Evolutionary conservation across 495 filamentous ascomycete species (phyloP), one percentile per base, ranked within the genome.

Genomic region (Penicillium coffeae): DNA sequence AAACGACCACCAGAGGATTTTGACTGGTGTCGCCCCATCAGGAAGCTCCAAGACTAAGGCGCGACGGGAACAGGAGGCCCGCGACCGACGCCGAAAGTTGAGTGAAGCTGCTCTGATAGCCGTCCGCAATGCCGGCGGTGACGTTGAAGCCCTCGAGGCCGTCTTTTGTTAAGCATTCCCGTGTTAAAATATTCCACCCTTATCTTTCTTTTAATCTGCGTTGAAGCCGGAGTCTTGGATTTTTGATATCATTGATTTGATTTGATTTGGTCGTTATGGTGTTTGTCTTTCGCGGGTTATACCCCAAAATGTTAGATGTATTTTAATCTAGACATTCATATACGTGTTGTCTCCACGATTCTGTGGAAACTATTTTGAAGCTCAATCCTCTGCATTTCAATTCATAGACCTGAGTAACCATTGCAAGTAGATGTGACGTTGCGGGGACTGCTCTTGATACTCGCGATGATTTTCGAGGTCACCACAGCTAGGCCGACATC

Each of bases 21-120:
- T 98, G 61, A 89, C 81, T 13, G 92, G 92, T 5, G 93, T 98
- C 8, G 93, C 93, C 42, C 93, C 93, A 12, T 87, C 82, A 42
- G 93, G 93, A 30, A 88, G 83, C 55, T 87, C 82, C 42, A 96
- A 97, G 77, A 98, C 93, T 21, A 96, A 96, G 61, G 90, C 89
- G 38, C 70, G 91, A 35, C 71, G 93, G 49, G 93, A 96, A 70
- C 82, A 86, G 59, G 90, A 94, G 72, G 89, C 89, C 9, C 72
- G 74, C 38, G 93, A 97, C 62, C 82, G 82, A 68, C 78, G 86
- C 55, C 70, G 88, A 59, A 84, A 83, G 70, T 60, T 95, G 52
- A 84, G 81, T 52, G 82, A 91, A 62, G 84, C 83, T 34, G 85
- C 89, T 19, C 60, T 86, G 38, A 77, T 80, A 59, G 89, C 85